Evolutionary conservation across 805 yeast genomes (phyloP).

Genomic region (Metschnikowia colocasiae): DNA sequence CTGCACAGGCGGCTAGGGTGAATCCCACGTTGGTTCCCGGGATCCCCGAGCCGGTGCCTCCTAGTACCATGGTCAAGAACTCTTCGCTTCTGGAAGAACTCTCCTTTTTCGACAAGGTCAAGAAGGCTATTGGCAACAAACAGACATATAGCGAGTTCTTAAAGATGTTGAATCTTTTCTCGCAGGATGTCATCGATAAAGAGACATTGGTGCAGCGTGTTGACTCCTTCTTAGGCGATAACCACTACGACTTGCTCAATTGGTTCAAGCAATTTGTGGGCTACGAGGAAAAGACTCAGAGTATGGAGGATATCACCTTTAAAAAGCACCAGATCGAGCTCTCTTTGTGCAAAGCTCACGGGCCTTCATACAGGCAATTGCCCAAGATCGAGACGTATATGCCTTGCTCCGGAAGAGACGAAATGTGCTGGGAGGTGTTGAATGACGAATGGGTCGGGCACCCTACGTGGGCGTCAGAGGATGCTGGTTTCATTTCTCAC

Average conservation of each 20-base stretch:
- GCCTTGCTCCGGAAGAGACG: conserved; percentile 99
- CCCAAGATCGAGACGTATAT: conserved; percentile 92
- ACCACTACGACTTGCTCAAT: conserved; percentile 68
- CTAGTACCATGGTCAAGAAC: conserved; percentile 39
- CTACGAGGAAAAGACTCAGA: conserved; percentile 76
- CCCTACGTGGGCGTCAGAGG: conserved; percentile 99
- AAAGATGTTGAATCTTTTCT: conserved; percentile 79
- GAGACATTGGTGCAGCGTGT: conserved; percentile 77
- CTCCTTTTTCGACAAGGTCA: conserved; percentile 86
- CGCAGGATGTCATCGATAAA: conserved; percentile 87
- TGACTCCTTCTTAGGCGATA: conserved; percentile 76
- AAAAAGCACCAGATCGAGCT: conserved; percentile 90
- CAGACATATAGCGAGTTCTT: conserved; percentile 90
- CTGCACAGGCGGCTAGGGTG: conserved; percentile 28
- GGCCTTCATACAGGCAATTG: conserved; percentile 88
- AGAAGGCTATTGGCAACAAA: conserved; percentile 81
- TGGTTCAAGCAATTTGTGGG: conserved; percentile 96
- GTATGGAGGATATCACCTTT: conserved; percentile 81
- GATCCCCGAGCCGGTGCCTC: conserved; percentile 76
- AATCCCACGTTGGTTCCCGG: conserved; percentile 78
- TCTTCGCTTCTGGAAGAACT: conserved; percentile 79
- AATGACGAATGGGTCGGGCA: conserved; percentile 99
- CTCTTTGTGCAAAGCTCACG: conserved; percentile 87
- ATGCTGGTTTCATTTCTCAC: conserved; percentile 98
- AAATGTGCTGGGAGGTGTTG: conserved; percentile 97